A percentile compares a stretch with the other conserved stretches of the same genome.
These are phyloP conservation scores for Sphenostylis stenocarpa DNA, from an alignment of 306 rosid genomes.

Conservation along the genomic window DNA sequence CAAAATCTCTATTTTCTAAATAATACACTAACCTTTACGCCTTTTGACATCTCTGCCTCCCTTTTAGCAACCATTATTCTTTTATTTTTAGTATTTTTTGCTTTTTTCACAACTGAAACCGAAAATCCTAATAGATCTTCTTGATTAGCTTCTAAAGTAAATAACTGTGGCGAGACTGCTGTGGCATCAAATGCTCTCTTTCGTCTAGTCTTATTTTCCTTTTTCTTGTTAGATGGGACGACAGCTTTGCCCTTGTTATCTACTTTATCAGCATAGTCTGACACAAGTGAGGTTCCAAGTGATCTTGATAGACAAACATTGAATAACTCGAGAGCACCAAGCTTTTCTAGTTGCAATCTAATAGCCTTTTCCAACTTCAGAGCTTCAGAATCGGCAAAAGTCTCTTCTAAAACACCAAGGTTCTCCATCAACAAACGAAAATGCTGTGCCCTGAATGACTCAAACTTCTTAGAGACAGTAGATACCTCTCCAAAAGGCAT, in stretches of 20 bases:
- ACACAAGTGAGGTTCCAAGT: constrained; percentile 41
- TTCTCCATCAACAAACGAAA: constrained; percentile 73
- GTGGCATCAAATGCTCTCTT: constrained; percentile 29
- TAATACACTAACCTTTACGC: constrained; percentile 65
- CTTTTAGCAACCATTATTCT: constrained; percentile 50
- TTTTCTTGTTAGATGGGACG: constrained; percentile 58
- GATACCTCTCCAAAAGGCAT: constrained; percentile 38
- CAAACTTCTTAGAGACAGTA: constrained; percentile 21
- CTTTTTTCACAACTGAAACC: constrained; percentile 46
- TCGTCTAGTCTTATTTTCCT: constrained; percentile 54
- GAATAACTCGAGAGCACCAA: constrained; percentile 75
- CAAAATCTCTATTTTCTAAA: not conserved
- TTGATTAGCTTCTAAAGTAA: constrained; percentile 35
- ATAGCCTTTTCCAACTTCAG: constrained; percentile 63
- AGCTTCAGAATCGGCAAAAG: constrained; percentile 64
- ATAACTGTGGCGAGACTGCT: constrained; percentile 28
- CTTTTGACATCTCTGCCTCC: constrained; percentile 77
- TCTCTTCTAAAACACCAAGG: constrained; percentile 70
- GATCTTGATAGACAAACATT: constrained; percentile 57
- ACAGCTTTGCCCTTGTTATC: constrained; percentile 33
- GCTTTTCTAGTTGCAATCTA: constrained; percentile 60
- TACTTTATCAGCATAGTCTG: constrained; percentile 30
- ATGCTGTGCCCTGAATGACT: constrained; percentile 44
- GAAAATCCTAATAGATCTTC: constrained; percentile 26
- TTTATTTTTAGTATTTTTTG: constrained; percentile 45